phyloP scores from a whole-genome alignment of 1,284 basidiomycete species.

The Boletus putidus region DNA sequence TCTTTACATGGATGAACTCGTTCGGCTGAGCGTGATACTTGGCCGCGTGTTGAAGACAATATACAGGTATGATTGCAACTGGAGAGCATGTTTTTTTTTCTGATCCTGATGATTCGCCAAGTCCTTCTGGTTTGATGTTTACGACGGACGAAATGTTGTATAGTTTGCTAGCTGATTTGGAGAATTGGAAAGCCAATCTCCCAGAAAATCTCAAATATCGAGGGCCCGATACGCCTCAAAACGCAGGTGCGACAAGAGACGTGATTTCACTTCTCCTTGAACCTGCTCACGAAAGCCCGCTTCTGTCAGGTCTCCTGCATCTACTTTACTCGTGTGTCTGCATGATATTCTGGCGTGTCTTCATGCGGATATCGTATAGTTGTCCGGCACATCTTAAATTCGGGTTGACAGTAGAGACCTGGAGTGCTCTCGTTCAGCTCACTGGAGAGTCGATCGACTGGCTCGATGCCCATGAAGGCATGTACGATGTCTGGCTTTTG shows the following conservation, averaged over 20 bases:
- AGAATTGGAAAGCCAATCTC: slow-evolving; percentile 73
- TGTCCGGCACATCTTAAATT: slow-evolving; percentile 86
- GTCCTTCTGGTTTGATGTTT: slow-evolving; percentile 81
- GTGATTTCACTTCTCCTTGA: not conserved
- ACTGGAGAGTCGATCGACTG: slow-evolving; percentile 86
- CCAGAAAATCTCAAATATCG: slow-evolving; percentile 74
- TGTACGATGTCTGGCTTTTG: slow-evolving; percentile 86
- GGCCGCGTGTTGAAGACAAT: slow-evolving; percentile 90
- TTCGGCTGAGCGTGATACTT: slow-evolving; percentile 83
- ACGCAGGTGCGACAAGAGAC: slow-evolving; percentile 54
- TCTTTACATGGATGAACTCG: slow-evolving; percentile 81
- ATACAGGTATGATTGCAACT: slow-evolving; percentile 58
- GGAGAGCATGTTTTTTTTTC: not conserved
- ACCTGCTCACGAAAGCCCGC: slow-evolving; percentile 9
- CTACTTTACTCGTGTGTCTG: slow-evolving; percentile 83
- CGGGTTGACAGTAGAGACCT: slow-evolving; percentile 75
- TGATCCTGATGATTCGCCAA: slow-evolving; percentile 36
- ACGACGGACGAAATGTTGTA: slow-evolving; percentile 78
- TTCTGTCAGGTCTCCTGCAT: slow-evolving; percentile 70
- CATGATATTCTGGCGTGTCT: slow-evolving; percentile 91
- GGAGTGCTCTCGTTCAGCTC: slow-evolving; percentile 70
- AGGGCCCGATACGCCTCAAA: slow-evolving; percentile 61
- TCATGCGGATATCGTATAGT: slow-evolving; percentile 91
- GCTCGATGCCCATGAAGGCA: slow-evolving; percentile 77
- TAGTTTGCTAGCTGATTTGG: slow-evolving; percentile 70